Evolutionary conservation across 495 filamentous ascomycete genomes (phyloP).

Genomic region (Sphaerosporella brunnea): DNA sequence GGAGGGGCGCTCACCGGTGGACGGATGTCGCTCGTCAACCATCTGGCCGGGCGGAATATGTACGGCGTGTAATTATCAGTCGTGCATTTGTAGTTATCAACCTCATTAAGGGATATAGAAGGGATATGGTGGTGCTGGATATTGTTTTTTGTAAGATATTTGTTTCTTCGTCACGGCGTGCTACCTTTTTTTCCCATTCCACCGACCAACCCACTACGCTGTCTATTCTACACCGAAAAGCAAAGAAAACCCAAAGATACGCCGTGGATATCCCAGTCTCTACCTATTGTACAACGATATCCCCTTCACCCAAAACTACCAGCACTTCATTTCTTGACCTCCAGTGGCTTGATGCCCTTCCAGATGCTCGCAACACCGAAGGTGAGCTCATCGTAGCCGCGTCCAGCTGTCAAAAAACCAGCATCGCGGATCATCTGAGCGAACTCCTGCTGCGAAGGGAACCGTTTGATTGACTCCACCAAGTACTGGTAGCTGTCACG

Average conservation of each 20-base stretch:
- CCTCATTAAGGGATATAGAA: too few species aligned
- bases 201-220: not conserved
- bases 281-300: slow-evolving; percentile 5
- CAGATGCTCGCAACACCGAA: slow-evolving; percentile 88
- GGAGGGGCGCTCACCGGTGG: slow-evolving; percentile 5
- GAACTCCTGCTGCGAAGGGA: slow-evolving; percentile 72
- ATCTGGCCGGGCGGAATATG: too few species aligned
- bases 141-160: not conserved
- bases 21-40: slow-evolving; percentile 1
- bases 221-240: slow-evolving; percentile 3
- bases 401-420: slow-evolving; percentile 62
- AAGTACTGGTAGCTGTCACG: slow-evolving; percentile 95
- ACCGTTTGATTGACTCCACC: slow-evolving; percentile 91
- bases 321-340: slow-evolving; percentile 6
- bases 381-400: slow-evolving; percentile 74
- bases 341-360: slow-evolving; percentile 65
- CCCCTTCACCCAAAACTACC: not conserved
- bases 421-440: slow-evolving; percentile 72
- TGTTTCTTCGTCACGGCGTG: not conserved
- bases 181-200: not conserved
- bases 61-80: too few species aligned
- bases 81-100: too few species aligned
- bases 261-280: slow-evolving; percentile 4
- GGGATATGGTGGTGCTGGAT: too few species aligned
- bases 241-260: not conserved